Base-by-base conservation (phyloP, 2,329 filamentous ascomycete genomes). In the Apiospora marii region DNA sequence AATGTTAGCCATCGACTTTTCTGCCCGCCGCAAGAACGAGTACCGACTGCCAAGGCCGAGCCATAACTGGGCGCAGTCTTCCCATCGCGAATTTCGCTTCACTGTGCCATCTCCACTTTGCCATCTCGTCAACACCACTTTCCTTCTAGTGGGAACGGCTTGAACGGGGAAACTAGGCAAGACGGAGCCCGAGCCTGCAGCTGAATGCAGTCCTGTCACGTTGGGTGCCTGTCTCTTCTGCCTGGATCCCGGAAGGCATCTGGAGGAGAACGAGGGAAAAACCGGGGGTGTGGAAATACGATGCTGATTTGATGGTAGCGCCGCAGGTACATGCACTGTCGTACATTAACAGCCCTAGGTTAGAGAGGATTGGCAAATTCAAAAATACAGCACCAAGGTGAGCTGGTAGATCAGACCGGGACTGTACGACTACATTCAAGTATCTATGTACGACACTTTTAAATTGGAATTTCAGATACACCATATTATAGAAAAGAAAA, bases 1-100 rank as follows among this genome's bases (percentile, higher is more conserved):
- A 64, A 64, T 64, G 58, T 64, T 41, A 41, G 53, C 58, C 58
- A 64, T 64, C 58, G 34, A 64, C 34, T 64, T 64, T 64, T 61
- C 22, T 61, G 51, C 53, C 14, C 12, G 30, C 30, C 30, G 53
- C 53, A n/a, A 61, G 19, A 13, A 22, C 53, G 27, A 58, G 30
- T 61, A 61, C 53, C 30, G 53, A 22, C 53, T 61, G 53, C 53
- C 53, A 61, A 61, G 58, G 58, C 10, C 58, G 10, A 10, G 10
- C 34, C 58, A 41, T 64, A n/a, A 61, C 53, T n/a, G 58, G 58
- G 58, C 58, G 34, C 58, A 64, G 58, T 64, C 58, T 64, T 64
- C 58, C 58, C 58, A n/a, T 41, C 34, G n/a, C 4, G 34, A 37
- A 64, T 64, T 64, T 37, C 58, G 58, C 58, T 64, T 64, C 34